phyloP scores from a whole-genome alignment of 345 rosid species.

The Sapria himalayana region DNA sequence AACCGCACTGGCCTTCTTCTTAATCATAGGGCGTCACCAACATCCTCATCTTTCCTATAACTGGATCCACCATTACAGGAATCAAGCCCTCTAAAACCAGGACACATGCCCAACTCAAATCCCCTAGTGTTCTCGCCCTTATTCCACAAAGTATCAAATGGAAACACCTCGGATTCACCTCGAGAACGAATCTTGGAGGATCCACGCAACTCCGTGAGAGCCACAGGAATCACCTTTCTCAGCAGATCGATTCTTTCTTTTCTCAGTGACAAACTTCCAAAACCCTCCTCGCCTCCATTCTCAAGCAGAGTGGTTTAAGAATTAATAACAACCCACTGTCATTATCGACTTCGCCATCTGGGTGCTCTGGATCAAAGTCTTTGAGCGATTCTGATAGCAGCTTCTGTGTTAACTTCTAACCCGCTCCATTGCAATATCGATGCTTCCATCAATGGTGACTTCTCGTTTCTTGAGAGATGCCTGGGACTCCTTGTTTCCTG shows the following conservation, averaged over 20 bases:
- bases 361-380: conserved; percentile 15
- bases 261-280: conserved; percentile 53
- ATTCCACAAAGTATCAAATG: conserved; percentile 61
- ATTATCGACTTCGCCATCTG: conserved; percentile 62
- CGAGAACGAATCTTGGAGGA: conserved; percentile 73
- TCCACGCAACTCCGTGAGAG: conserved; percentile 61
- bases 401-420: conserved; percentile 31
- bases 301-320: conserved; percentile 34
- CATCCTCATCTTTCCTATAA: conserved; percentile 57
- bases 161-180: conserved; percentile 76
- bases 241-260: conserved; percentile 47
- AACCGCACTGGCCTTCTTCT: conserved; percentile 52
- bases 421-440: conserved; percentile 45
- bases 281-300: conserved; percentile 58
- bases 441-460: conserved; percentile 66
- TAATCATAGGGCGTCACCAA: conserved; percentile 55
- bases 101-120: conserved; percentile 95
- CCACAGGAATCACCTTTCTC: conserved; percentile 46
- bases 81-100: conserved; percentile 68
- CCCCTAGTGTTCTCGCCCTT: conserved; percentile 24
- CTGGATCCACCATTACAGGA: conserved; percentile 76
- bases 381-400: conserved; percentile 25
- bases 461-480: conserved; percentile 63
- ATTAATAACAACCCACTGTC: conserved; percentile 37
- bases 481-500: conserved; percentile 50